These are phyloP conservation scores for Yamadazyma diddensiae DNA, from an alignment of 1,139 yeast genomes.

Conservation along the genomic window DNA sequence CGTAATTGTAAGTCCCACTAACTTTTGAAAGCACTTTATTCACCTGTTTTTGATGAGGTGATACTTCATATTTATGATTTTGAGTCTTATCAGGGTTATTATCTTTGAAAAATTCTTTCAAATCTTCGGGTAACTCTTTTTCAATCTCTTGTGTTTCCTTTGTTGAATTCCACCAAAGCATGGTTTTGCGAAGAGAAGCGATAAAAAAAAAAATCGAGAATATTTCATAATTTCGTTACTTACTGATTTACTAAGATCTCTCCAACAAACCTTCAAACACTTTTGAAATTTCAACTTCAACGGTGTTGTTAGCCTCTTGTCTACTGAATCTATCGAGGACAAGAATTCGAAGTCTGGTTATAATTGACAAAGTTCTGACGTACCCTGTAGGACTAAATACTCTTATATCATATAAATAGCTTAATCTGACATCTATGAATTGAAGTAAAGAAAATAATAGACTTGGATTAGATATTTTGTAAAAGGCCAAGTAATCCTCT, in stretches of 20 bases:
- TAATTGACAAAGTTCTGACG: constrained; percentile 46
- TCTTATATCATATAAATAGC: constrained; percentile 11
- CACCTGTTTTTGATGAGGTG: constrained; percentile 29
- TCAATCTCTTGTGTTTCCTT: constrained; percentile 25
- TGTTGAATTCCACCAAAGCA: constrained; percentile 16
- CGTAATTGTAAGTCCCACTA: constrained; percentile 20
- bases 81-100: constrained; percentile 31
- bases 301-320: constrained; percentile 19
- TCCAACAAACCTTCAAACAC: constrained; percentile 42
- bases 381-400: constrained; percentile 40
- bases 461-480: constrained; percentile 17
- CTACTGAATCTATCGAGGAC: constrained; percentile 15
- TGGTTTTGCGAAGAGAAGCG: too few relatives aligned
- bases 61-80: constrained; percentile 23
- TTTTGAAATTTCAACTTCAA: constrained; percentile 29
- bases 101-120: constrained; percentile 32
- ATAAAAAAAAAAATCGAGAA: too few relatives aligned
- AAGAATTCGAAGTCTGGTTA: constrained; percentile 41
- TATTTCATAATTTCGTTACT: neutral
- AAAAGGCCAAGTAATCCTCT: constrained; percentile 57
- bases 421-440: constrained; percentile 12
- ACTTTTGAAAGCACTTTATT: constrained; percentile 22
- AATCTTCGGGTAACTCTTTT: constrained; percentile 30
- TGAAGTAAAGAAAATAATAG: constrained; percentile 13
- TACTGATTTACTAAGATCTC: constrained; percentile 1